Evolutionary conservation across 352 stramenopile genomes (phyloP), one percentile per base, ranked within the genome.

Genomic region (Pythium vanterpoolii): DNA sequence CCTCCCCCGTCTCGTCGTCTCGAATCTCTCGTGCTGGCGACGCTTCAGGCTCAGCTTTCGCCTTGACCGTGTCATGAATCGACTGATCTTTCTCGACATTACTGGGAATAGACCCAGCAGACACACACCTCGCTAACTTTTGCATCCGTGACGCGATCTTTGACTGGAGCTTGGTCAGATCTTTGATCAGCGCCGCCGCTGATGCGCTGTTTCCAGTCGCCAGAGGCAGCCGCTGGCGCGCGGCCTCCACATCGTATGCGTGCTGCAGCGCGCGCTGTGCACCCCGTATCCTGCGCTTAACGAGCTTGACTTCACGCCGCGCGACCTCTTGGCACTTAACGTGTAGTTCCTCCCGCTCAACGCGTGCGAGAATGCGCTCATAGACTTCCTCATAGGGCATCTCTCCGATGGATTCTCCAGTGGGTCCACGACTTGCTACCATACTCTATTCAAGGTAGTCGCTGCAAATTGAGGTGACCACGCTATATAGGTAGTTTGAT

Each of bases 321-420:
- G 49, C 42, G 9, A 63, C 42, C 5, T 56, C 34, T 4, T 23
- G 19, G 33, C 62, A 69, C 38, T 44, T 34, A 16, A 9, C 49
- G 18, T 11, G 18, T 5, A 69, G 62, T 23, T 64, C 62, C 5
- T 43, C 54, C 16, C 34, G 30, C 5, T 55, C 54, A 21, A 69
- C 62, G 27, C 62, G 62, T 55, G 49, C 24, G 21, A 69, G 55
- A 19, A 69, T 69, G 19, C 54, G 54, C 40, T 45, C 52, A 31
- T 62, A 68, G 5, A 62, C 53, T 2, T 28, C 21, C 46, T 68
- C 61, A 4, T 10, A 16, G 24, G n/a, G 4, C 50, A 56, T 48
- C 36, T 5, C 43, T 42, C 14, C 19, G 4, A 42, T 42, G 9
- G 34, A 42, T 16, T 42, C 34, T 38, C 34, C 2, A 42, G 10